Conservation (phyloP, 768 basidiomycete genomes). For the Xerocomus spinulosus region DNA sequence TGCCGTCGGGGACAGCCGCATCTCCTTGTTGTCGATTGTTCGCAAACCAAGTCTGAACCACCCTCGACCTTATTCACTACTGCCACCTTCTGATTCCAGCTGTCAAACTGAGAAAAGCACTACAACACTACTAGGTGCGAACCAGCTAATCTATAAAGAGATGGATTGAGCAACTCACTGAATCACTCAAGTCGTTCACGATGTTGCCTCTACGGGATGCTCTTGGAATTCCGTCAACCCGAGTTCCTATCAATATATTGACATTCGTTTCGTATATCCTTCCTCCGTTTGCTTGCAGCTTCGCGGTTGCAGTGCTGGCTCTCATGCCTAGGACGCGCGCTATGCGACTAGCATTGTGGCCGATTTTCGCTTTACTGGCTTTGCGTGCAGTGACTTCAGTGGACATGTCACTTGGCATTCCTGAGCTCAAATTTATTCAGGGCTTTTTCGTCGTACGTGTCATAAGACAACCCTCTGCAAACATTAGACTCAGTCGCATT, state of each 20-base stretch:
- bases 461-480: background rate
- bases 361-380: slow-evolving; percentile 39
- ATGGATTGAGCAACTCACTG: no score
- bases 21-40: no score
- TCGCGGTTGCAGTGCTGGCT: slow-evolving; percentile 46
- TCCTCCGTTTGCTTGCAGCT: slow-evolving; percentile 43
- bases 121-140: no score
- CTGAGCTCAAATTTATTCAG: slow-evolving; percentile 4
- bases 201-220: background rate
- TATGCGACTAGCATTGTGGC: slow-evolving; percentile 44
- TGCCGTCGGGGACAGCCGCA: no score
- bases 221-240: slow-evolving; percentile 8
- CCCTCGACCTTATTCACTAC: no score
- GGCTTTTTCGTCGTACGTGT: slow-evolving; percentile 9
- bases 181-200: background rate
- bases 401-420: slow-evolving; percentile 9
- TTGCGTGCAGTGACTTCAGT: slow-evolving; percentile 34
- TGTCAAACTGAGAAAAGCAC: no score
- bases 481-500: background rate
- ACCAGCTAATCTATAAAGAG: no score
- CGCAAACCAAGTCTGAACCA: no score
- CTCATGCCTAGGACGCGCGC: slow-evolving; percentile 40
- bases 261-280: slow-evolving; percentile 36
- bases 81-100: no score
- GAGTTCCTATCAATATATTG: slow-evolving; percentile 28